These are phyloP conservation scores for Saitozyma sp. DNA, from an alignment of 768 basidiomycete genomes.

Conservation along the genomic window DNA sequence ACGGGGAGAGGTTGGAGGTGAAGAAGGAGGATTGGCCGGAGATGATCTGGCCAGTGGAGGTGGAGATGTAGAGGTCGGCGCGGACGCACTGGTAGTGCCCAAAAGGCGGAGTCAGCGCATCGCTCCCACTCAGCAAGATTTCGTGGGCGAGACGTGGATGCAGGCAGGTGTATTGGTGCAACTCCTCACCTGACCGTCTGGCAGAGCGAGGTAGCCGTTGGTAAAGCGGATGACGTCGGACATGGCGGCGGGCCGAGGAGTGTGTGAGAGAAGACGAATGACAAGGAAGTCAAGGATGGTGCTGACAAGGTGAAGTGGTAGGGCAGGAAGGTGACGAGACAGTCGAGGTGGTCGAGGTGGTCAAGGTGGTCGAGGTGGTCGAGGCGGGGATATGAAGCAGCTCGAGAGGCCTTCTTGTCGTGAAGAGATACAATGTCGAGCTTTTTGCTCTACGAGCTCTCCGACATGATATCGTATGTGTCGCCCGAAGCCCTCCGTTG, in stretches of 20 bases:
- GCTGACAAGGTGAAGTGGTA: no score
- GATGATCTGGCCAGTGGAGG: conserved; percentile 68
- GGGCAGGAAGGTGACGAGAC: no score
- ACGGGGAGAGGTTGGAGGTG: conserved; percentile 5
- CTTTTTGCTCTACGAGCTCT: no score
- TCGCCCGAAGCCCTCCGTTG: no score
- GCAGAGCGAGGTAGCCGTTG: conserved; percentile 75
- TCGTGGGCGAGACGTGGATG: not conserved
- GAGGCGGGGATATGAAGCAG: no score
- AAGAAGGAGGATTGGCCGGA: conserved; percentile 27
- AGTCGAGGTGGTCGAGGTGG: no score
- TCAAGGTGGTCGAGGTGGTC: no score
- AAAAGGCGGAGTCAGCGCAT: not conserved
- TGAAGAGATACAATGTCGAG: no score
- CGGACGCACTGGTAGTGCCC: conserved; percentile 8
- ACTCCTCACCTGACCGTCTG: conserved; percentile 75
- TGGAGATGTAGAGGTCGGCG: conserved; percentile 29
- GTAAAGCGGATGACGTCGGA: conserved; percentile 71
- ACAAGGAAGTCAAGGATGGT: no score
- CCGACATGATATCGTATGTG: no score
- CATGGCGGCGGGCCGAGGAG: conserved; percentile 4
- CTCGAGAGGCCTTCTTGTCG: no score
- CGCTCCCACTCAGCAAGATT: not conserved
- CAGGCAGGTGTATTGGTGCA: conserved; percentile 4
- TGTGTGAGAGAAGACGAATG: no score